Conservation (phyloP, 441 rosid genomes). For the Mallotus japonicus region DNA sequence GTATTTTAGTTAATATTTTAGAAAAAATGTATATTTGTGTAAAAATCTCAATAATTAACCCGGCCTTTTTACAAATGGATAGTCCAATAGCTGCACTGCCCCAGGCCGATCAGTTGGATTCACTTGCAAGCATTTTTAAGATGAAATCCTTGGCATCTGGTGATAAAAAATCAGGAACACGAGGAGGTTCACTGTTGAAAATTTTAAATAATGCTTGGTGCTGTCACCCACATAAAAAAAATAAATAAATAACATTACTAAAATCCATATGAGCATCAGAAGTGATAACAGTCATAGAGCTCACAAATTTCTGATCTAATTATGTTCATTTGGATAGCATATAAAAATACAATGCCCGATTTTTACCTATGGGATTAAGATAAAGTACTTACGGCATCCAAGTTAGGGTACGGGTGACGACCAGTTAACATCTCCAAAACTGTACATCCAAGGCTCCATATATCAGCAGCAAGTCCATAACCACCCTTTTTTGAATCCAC, state of each 20-base stretch:
- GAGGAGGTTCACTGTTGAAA: constrained; percentile 61
- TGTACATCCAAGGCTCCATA: constrained; percentile 91
- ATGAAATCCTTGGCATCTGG: constrained; percentile 60
- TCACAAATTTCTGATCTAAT: neutral
- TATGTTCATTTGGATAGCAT: neutral
- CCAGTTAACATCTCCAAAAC: constrained; percentile 85
- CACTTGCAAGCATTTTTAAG: constrained; percentile 49
- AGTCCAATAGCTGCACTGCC: constrained; percentile 57
- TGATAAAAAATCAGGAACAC: constrained; percentile 47
- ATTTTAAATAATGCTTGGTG: constrained; percentile 62
- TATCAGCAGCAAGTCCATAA: constrained; percentile 70
- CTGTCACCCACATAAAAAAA: constrained; percentile 32
- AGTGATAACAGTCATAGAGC: no score
- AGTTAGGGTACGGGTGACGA: constrained; percentile 72
- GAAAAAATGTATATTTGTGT: no score
- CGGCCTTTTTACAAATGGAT: constrained; percentile 64
- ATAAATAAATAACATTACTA: neutral
- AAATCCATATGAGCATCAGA: neutral
- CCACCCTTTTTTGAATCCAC: constrained; percentile 47
- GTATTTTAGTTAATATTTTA: no score
- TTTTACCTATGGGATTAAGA: neutral
- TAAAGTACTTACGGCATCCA: constrained; percentile 56
- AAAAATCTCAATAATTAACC: no score
- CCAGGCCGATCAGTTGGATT: constrained; percentile 60
- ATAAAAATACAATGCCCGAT: neutral